Conservation (phyloP, 2,329 filamentous ascomycete species). For the Apiospora saccharicola region DNA sequence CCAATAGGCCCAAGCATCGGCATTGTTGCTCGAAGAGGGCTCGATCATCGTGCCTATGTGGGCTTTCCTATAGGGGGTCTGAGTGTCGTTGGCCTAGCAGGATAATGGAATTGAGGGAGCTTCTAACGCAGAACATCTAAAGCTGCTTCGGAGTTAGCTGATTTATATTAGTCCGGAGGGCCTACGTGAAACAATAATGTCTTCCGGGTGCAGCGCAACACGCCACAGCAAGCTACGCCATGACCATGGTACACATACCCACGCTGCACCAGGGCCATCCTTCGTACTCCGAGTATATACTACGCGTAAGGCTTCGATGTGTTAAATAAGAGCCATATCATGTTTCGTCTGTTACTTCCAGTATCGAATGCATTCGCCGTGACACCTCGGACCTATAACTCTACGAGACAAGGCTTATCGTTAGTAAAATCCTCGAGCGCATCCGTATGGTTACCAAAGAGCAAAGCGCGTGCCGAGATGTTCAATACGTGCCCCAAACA, state of each 20-base stretch:
- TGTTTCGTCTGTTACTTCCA: no score
- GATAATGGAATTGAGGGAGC: not conserved
- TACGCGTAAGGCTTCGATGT: no score
- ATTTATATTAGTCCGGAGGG: constrained; percentile 1
- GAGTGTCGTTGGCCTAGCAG: not conserved
- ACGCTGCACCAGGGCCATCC: not conserved
- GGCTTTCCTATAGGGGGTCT: not conserved
- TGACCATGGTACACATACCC: constrained; percentile 1
- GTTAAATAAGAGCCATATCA: no score
- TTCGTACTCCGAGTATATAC: not conserved
- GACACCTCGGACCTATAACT: no score
- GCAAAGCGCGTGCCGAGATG: no score
- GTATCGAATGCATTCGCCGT: no score
- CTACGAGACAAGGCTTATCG: no score
- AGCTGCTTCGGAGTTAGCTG: not conserved
- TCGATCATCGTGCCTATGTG: not conserved
- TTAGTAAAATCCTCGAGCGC: no score
- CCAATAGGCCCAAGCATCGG: no score
- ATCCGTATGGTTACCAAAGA: no score
- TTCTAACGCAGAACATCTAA: not conserved
- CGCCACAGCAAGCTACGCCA: not conserved
- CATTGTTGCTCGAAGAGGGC: constrained; percentile 8
- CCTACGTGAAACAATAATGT: constrained; percentile 7
- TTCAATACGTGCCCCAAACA: no score
- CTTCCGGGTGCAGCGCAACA: not conserved